Evolutionary conservation across 2,329 filamentous ascomycete genomes (phyloP).

Genomic region (Pseudodiploospora longispora): DNA sequence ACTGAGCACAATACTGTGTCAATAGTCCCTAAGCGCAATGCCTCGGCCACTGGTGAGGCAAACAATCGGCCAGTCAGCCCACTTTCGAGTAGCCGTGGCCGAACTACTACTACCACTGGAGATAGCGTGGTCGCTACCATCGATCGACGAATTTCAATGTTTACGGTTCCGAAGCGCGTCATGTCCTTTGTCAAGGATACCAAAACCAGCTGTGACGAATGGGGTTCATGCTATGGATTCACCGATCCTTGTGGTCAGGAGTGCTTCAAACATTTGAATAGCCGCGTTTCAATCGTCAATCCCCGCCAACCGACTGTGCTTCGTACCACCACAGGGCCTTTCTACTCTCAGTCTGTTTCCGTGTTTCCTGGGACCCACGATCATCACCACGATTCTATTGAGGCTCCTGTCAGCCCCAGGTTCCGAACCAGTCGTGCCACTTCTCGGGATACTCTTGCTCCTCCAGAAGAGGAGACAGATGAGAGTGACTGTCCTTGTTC

Average conservation of each 20-base stretch:
- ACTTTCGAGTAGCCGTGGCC: slow-evolving; percentile 14
- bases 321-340: slow-evolving; percentile 33
- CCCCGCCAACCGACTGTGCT: slow-evolving; percentile 29
- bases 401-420: slow-evolving; percentile 22
- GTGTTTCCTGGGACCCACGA: slow-evolving; percentile 18
- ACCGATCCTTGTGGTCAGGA: slow-evolving; percentile 58
- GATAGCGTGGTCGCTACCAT: slow-evolving; percentile 19
- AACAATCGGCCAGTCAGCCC: slow-evolving; percentile 17
- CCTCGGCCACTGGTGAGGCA: slow-evolving; percentile 20
- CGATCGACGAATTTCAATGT: slow-evolving; percentile 45
- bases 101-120: slow-evolving; percentile 14
- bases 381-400: slow-evolving; percentile 18
- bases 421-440: slow-evolving; percentile 30
- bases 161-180: slow-evolving; percentile 46
- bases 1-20: slow-evolving; percentile 18
- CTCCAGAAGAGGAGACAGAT: slow-evolving; percentile 15
- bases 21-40: slow-evolving; percentile 18
- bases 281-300: slow-evolving; percentile 23
- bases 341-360: slow-evolving; percentile 18
- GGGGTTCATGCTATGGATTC: slow-evolving; percentile 55
- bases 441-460: slow-evolving; percentile 28
- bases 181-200: slow-evolving; percentile 59
- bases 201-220: slow-evolving; percentile 53
- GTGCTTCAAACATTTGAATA: slow-evolving; percentile 51
- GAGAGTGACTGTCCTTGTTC: slow-evolving; percentile 16